Evolutionary conservation across 805 yeast genomes (phyloP), one percentile per base, ranked within the genome.

Genomic region (Kazachstania bromeliacearum): DNA sequence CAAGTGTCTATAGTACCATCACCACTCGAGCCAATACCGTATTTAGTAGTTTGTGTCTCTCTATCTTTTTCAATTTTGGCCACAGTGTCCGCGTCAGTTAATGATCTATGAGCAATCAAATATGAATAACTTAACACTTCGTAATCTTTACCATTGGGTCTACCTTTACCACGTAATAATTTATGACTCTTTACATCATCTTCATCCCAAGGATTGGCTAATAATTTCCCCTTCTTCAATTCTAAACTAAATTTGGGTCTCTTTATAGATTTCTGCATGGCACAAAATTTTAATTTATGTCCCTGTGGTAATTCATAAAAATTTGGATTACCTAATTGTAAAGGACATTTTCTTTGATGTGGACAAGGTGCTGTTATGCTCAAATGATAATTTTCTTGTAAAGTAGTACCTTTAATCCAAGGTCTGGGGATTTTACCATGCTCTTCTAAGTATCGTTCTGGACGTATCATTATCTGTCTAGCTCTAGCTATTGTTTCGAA

Each of bases 401-500:
- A 21, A 13, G 41, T 44, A 0, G 75, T 66, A 24, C 70, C 66
- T 6, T 16, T n/a, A 27, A 70, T 64, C 59, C 77, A 82, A 1
- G 84, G 81, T 47, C 87, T 65, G 22, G 92, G 87, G 22, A 77
- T 68, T 49, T 79, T 79, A 0, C 79, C 79, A 27, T 60, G 53
- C 44, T 76, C 81, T 9, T 60, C 58, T 5, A 59, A 66, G 46
- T 66, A 67, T 5, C 73, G 70, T 47, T 81, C 94, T 0, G 96
- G 96, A 46, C 97, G 74, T n/a, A 89, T 63, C 72, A 85, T 75
- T 4, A 85, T 62, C 55, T 89, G 96, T 50, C 98, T 69, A 4
- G 96, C 96, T 36, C 96, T 67, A 0, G 95, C 94, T 39, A 87
- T 71, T 3, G 76, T 68, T 59, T 92, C 98, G 53, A 85, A 85